A percentile compares a stretch with the other conserved stretches of the same genome.
Conservation (phyloP, 177 flowering plant species). For the Tripterygium wilfordii region DNA sequence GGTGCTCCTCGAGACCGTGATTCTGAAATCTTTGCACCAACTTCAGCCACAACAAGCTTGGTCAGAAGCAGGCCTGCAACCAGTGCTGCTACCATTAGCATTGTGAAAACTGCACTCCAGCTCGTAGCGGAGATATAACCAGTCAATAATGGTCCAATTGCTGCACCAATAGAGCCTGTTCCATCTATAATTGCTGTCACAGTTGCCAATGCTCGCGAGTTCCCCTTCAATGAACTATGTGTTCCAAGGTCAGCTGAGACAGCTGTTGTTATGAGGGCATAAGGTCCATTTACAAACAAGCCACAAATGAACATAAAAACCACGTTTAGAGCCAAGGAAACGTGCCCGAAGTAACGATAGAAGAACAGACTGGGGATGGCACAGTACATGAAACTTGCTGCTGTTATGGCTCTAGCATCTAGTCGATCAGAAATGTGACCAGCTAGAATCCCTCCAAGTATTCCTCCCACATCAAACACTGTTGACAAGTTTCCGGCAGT, state of each 20-base stretch:
- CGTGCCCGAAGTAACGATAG: constrained; percentile 63
- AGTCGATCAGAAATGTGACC: constrained; percentile 82
- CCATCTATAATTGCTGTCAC: constrained; percentile 95
- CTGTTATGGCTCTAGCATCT: constrained; percentile 81
- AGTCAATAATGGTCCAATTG: constrained; percentile 81
- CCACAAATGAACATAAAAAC: constrained; percentile 78
- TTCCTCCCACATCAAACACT: constrained; percentile 86
- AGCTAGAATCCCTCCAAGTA: constrained; percentile 85
- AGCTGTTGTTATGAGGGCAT: constrained; percentile 92
- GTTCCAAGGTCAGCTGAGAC: constrained; percentile 93
- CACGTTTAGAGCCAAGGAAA: constrained; percentile 48
- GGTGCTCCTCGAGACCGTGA: constrained; percentile 20
- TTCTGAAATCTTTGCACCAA: constrained; percentile 44
- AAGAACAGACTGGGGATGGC: constrained; percentile 80
- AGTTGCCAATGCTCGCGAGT: constrained; percentile 80
- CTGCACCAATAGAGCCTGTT: constrained; percentile 92
- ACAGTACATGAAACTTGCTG: constrained; percentile 87
- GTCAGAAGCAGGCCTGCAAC: constrained; percentile 77
- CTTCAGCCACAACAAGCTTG: constrained; percentile 63
- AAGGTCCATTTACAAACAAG: constrained; percentile 84
- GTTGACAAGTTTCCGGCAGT: constrained; percentile 80
- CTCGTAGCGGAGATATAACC: constrained; percentile 73
- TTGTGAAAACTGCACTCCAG: constrained; percentile 78
- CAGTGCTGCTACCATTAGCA: constrained; percentile 77
- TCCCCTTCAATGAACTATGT: constrained; percentile 73